Evolutionary conservation across 495 filamentous ascomycete species (phyloP), one percentile per base, ranked within the genome.

Genomic region (Lentithecium fluviatile): DNA sequence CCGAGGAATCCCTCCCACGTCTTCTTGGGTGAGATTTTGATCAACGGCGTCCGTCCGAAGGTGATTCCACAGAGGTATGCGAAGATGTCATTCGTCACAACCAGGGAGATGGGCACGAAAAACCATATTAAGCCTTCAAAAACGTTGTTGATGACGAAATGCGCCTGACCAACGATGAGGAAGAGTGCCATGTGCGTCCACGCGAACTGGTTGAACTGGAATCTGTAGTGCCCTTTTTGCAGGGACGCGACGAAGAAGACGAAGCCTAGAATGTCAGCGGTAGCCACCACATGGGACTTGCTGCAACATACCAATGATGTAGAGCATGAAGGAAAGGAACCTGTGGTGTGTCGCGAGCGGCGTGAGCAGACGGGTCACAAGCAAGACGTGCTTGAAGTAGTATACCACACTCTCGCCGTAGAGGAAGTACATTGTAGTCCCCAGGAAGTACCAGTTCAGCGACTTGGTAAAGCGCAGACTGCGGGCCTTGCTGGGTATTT

Each of bases 121-220:
- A 99, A 97, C 95, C 95, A 99, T 72, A 99, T 94, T 90, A 99
- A 91, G 75, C 95, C 95, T 77, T 99, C 95, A 73, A 99, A 93
- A 60, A 97, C 87, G 75, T 97, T 99, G 80, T 99, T 97, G 88
- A 99, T 97, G 74, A 99, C 90, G 71, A 99, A 99, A 74, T 99
- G 95, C 21, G 95, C 91, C 73, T 99, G 95, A 12, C 96, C 90
- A 23, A 97, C 91, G 66, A 99, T 97, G 69, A 99, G 77, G 78
- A 96, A 97, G 29, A 99, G 82, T 1, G 95, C 95, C 90, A 99
- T 97, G 73, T 99, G 95, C 2, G 94, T 96, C 95, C 95, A 97
- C 47, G 90, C 95, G 70, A 97, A 99, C 71, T 99, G 93, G 42
- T 91, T 93, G 78, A 99, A 99, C 74, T 99, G 95, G 78, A 97